Conservation (phyloP, 495 filamentous ascomycete genomes). For the Xanthoparmelia taractica region DNA sequence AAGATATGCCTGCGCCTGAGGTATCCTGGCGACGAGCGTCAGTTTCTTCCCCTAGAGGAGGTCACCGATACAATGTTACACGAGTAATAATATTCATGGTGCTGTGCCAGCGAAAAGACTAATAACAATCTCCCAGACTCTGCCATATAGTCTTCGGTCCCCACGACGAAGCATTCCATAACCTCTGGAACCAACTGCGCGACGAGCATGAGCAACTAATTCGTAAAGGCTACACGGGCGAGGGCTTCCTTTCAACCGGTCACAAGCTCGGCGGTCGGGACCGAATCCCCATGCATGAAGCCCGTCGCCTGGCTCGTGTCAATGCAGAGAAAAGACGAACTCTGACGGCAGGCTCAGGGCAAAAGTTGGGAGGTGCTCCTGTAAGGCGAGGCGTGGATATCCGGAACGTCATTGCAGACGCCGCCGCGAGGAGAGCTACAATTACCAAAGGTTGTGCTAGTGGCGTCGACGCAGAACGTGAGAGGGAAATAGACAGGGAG, state of each 20-base stretch:
- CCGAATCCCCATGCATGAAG: conserved; percentile 64
- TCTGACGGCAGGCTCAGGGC: conserved; percentile 56
- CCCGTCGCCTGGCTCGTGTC: conserved; percentile 62
- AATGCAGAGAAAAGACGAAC: conserved; percentile 66
- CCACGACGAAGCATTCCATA: conserved; percentile 76
- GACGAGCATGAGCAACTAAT: conserved; percentile 71
- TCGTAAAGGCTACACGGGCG: conserved; percentile 81
- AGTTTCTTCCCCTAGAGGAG: conserved; percentile 74
- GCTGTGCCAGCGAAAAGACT: background rate
- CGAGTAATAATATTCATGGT: conserved; percentile 46
- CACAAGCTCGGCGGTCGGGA: conserved; percentile 58
- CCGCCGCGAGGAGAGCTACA: conserved; percentile 59
- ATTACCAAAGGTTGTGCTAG: conserved; percentile 70
- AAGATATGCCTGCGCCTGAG: conserved; percentile 80
- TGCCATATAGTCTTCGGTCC: conserved; percentile 80
- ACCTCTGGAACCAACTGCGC: conserved; percentile 78
- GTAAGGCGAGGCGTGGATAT: conserved; percentile 60
- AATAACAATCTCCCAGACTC: conserved; percentile 38
- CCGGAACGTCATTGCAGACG: conserved; percentile 64
- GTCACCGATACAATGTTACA: conserved; percentile 91
- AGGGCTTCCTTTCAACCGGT: conserved; percentile 76
- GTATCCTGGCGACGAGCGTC: conserved; percentile 61
- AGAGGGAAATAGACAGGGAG: conserved; percentile 51
- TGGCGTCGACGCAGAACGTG: conserved; percentile 38
- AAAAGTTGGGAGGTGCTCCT: conserved; percentile 63